Conservation (phyloP, 257 asterid species). For the Haberlea rhodopensis region DNA sequence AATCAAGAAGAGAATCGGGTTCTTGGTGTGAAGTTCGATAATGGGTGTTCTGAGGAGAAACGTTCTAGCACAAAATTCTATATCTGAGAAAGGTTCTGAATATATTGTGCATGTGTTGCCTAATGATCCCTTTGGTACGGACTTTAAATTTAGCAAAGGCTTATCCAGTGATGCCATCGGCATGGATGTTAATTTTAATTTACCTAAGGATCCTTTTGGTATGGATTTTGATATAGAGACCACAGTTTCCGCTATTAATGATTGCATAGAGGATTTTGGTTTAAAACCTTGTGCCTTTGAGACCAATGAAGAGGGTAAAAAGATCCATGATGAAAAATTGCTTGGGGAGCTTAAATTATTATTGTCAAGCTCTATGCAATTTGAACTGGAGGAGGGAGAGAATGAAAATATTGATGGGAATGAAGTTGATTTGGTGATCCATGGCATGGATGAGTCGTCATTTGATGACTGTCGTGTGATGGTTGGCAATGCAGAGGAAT, state of each 20-base stretch:
- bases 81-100: conserved; percentile 35
- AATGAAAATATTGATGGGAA: conserved; percentile 27
- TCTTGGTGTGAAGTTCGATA: conserved; percentile 30
- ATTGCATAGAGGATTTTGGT: conserved; percentile 53
- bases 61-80: conserved; percentile 17
- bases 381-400: conserved; percentile 37
- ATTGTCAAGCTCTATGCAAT: conserved; percentile 33
- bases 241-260: conserved; percentile 38
- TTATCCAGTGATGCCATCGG: conserved; percentile 44
- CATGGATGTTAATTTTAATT: conserved; percentile 30
- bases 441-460: conserved; percentile 26
- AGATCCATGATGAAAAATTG: conserved; percentile 28
- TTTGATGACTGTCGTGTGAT: conserved; percentile 22
- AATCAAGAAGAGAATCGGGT: conserved; percentile 33
- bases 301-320: conserved; percentile 33
- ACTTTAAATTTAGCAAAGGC: background rate
- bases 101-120: conserved; percentile 66
- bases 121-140: conserved; percentile 41
- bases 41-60: conserved; percentile 31
- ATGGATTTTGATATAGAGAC: conserved; percentile 35
- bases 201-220: conserved; percentile 69
- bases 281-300: conserved; percentile 36
- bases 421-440: conserved; percentile 16
- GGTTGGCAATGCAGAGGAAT: conserved; percentile 34
- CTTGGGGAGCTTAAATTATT: conserved; percentile 37